phyloP scores from a whole-genome alignment of 768 basidiomycete species.

The Hysterangium stoloniferum region DNA sequence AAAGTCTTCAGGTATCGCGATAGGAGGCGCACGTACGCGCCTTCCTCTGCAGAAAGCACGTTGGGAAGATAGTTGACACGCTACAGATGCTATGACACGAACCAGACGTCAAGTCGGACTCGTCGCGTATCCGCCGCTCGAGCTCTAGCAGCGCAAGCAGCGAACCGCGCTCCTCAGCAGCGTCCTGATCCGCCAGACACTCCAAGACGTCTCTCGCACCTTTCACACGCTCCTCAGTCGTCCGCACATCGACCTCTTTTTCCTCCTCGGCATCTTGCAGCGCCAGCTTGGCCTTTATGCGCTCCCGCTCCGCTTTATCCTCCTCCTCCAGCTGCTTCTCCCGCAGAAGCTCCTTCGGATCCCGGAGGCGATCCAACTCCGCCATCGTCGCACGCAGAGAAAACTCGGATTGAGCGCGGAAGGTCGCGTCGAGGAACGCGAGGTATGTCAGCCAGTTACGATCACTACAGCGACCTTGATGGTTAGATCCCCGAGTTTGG shows the following conservation, averaged over 20 bases:
- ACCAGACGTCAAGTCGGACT: conserved; percentile 16
- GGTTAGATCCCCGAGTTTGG: conserved; percentile 23
- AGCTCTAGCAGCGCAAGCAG: conserved; percentile 70
- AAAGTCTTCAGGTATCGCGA: conserved; percentile 63
- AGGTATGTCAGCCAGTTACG: conserved; percentile 85
- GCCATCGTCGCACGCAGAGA: conserved; percentile 20
- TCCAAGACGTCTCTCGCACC: conserved; percentile 43
- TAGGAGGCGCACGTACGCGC: conserved; percentile 34
- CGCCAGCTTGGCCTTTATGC: conserved; percentile 2
- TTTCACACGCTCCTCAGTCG: conserved; percentile 25
- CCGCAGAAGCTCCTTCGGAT: conserved; percentile 10
- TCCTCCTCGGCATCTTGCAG: conserved; percentile 29
- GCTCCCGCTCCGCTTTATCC: conserved; percentile 12
- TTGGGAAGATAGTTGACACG: not conserved
- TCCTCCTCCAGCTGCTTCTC: conserved; percentile 13
- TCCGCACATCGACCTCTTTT: conserved; percentile 29
- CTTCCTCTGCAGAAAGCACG: conserved; percentile 19
- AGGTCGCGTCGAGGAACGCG: conserved; percentile 61
- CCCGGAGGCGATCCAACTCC: conserved; percentile 6
- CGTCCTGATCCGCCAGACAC: conserved; percentile 55
- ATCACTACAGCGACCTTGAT: no score
- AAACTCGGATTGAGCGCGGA: conserved; percentile 27
- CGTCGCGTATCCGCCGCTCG: conserved; percentile 47
- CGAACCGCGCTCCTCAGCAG: conserved; percentile 64
- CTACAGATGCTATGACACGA: conserved; percentile 30